Percentiles rank a stretch among this genome's conserved stretches.
phyloP scores from a whole-genome alignment of 78 protist genomes.

The Dictyostelium capitatum region DNA sequence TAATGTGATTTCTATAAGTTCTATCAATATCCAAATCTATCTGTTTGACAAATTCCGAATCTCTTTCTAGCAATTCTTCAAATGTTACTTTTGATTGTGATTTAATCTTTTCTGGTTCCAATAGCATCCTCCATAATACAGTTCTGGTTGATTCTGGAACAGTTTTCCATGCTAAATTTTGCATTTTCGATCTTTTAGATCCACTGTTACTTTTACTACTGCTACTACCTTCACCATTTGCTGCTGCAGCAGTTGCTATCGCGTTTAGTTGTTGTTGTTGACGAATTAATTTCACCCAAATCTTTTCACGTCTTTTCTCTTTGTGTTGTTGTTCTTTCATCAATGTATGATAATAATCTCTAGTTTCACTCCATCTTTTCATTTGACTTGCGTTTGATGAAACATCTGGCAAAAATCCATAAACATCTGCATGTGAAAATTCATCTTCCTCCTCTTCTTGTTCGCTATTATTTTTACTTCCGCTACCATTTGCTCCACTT shows the following conservation, averaged over 20 bases:
- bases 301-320: slow-evolving; percentile 53
- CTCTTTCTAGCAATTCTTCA: slow-evolving; percentile 36
- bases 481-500: background rate
- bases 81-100: background rate
- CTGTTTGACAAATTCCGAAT: slow-evolving; percentile 79
- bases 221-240: background rate
- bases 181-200: background rate
- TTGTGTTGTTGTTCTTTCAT: background rate
- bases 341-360: slow-evolving; percentile 36
- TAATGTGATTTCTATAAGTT: slow-evolving; percentile 78
- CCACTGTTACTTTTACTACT: background rate
- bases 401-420: slow-evolving; percentile 68
- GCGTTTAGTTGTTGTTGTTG: background rate
- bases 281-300: slow-evolving; percentile 32
- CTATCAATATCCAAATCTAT: slow-evolving; percentile 87
- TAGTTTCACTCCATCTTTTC: slow-evolving; percentile 54
- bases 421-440: slow-evolving; percentile 37
- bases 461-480: background rate
- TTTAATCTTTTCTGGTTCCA: slow-evolving; percentile 6
- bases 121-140: slow-evolving; percentile 28
- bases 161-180: slow-evolving; percentile 38
- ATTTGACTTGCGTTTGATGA: slow-evolving; percentile 34
- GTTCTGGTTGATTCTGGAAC: slow-evolving; percentile 56
- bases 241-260: background rate
- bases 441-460: background rate